Base-by-base conservation (phyloP, 2,329 filamentous ascomycete genomes). In the Alternaria metachromatica region DNA sequence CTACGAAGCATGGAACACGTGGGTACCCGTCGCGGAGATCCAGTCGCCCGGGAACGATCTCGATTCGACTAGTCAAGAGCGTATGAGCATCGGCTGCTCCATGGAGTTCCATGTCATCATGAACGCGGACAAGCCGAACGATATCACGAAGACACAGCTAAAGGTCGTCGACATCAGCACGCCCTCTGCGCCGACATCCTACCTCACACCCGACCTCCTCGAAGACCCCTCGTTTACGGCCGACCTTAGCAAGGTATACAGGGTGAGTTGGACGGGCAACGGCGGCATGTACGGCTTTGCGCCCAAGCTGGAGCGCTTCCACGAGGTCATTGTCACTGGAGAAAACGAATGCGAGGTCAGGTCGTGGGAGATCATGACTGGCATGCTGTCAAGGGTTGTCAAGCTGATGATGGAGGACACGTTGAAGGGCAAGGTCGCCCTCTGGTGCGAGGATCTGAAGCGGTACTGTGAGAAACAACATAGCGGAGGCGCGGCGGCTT, bases 281-380 rank as follows among this genome's bases (percentile, higher is more conserved):
- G 57, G 68, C 3, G 66, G 65, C 21, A 63, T 68, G 33, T 62
- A 65, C 12, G 55, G 59, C 6, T 55, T 61, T 13, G 65, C 56
- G 9, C 46, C 66, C 15, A 63, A 63, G 15, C 26, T 62, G 11
- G 69, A 73, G 25, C 55, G 71, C 4, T 70, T 73, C 12, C 70
- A 73, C 12, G 71, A 73, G 46, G 58, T 72, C 8, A 72, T 73
- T 41, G 56, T 66, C 2, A 62, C 26, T 9, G 58, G 63, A 0
- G 53, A 67, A 11, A 60, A 65, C 5, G 57, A 67, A 23, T 73
- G 71, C 48, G 70, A 73, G 48, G 68, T 73, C 6, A 48, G 67
- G 18, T 66, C 60, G 2, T 73, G 71, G 71, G 71, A 73, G 63
- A 37, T 67, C 3, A 73, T 73, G 69, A 53, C 63, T 2, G 71